Evolutionary conservation across 192 early-diverging fungal genomes (phyloP), one percentile per base, ranked within the genome.

Genomic region (Rhizophagus sp.): DNA sequence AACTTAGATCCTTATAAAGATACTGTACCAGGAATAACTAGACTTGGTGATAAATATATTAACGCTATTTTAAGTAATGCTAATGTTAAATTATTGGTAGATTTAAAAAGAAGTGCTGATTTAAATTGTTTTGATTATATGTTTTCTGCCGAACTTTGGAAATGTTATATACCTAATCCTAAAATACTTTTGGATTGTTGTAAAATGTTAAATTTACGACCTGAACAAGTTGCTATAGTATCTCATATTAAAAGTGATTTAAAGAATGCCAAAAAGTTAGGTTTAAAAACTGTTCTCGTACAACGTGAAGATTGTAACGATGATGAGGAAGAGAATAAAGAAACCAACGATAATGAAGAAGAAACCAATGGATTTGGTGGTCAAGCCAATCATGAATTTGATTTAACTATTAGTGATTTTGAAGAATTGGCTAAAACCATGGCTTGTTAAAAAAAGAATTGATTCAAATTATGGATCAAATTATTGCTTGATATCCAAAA

Each of bases 21-120:
- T 64, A 25, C 24, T 24, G 0, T 27, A 64, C 22, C 22, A 0
- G 63, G 63, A 24, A 25, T 64, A 64, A 25, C 25, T 11, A 64
- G 25, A 64, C 25, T 64, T 25, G 25, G 63, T 64, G 22, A 27
- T 30, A 64, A 24, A 64, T 64, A 64, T 64, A 9, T 64, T 10
- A 64, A 64, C 19, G 62, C 62, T n/a, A 24, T 19, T 7, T 64
- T 64, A 64, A 64, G 62, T 64, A 64, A 64, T 64, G 62, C 62
- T 0, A 64, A 64, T 24, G 62, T 64, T 64, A 64, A 19, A 64
- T 64, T 64, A 64, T 64, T 64, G 8, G 6, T 64, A 0, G 63
- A 64, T 64, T 64, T 64, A 64, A 64, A 64, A 64, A 22, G 63
- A 22, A n/a, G 8, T 64, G 25, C 22, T 3, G n/a, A 27, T 64